phyloP scores from a whole-genome alignment of 2,329 filamentous ascomycete genomes.

The Paradendryphiella salina region DNA sequence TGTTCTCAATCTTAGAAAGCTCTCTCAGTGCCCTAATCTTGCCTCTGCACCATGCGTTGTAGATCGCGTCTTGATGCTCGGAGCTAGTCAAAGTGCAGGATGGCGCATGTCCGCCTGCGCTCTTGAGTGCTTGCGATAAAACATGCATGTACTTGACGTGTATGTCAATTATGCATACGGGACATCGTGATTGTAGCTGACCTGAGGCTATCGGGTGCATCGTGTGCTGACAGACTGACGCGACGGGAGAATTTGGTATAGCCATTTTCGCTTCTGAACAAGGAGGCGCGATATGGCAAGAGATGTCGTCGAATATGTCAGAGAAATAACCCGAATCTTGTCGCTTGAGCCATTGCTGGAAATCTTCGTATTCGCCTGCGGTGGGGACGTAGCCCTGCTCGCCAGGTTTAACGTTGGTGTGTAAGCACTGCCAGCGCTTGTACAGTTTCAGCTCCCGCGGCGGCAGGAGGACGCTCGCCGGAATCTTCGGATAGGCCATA shows the following conservation, averaged over 20 bases:
- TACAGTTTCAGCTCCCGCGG: slow-evolving; percentile 35
- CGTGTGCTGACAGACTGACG: slow-evolving; percentile 27
- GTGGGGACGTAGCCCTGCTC: slow-evolving; percentile 30
- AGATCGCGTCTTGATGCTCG: slow-evolving; percentile 27
- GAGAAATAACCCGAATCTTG: slow-evolving; percentile 41
- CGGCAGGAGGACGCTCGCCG: slow-evolving; percentile 32
- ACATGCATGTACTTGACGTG: slow-evolving; percentile 32
- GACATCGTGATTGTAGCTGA: slow-evolving; percentile 26
- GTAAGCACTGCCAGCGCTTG: slow-evolving; percentile 32
- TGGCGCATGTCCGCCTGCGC: slow-evolving; percentile 27
- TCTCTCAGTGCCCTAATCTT: slow-evolving; percentile 30
- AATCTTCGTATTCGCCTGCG: slow-evolving; percentile 35
- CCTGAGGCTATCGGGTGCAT: slow-evolving; percentile 26
- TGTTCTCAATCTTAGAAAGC: slow-evolving; percentile 25
- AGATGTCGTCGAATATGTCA: slow-evolving; percentile 33
- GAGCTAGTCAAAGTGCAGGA: slow-evolving; percentile 25
- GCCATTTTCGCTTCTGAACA: background rate
- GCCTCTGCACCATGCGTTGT: slow-evolving; percentile 30
- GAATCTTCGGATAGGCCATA: slow-evolving; percentile 19
- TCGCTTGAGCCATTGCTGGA: slow-evolving; percentile 36
- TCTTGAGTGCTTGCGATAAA: slow-evolving; percentile 27
- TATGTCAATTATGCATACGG: slow-evolving; percentile 34
- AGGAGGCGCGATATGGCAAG: slow-evolving; percentile 20
- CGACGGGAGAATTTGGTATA: slow-evolving; percentile 15
- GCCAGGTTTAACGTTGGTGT: slow-evolving; percentile 22